phyloP scores from a whole-genome alignment of 1,139 yeast species.

The Scheffersomyces lignicola region DNA sequence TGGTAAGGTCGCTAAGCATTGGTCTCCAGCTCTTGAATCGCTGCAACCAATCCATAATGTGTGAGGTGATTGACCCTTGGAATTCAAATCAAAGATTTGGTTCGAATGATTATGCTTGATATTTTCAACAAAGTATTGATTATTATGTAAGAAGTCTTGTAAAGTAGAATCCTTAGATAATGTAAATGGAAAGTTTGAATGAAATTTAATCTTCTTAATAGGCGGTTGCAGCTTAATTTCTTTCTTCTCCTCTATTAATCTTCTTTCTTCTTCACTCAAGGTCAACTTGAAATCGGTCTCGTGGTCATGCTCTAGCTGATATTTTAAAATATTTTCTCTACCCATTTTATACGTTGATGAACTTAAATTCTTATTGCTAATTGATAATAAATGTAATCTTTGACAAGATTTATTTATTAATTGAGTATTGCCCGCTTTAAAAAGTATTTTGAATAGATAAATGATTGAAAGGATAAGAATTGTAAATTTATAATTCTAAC shows the following conservation, averaged over 20 bases:
- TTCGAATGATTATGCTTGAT: conserved; percentile 61
- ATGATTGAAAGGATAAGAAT: too few relatives aligned
- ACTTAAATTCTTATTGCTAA: too few relatives aligned
- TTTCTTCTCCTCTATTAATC: conserved; percentile 5
- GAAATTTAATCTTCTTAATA: conserved; percentile 10
- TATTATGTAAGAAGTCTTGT: conserved; percentile 66
- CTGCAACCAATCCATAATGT: conserved; percentile 96
- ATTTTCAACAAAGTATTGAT: conserved; percentile 64
- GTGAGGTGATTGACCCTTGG: conserved; percentile 87
- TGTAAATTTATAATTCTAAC: too few relatives aligned
- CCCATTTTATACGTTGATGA: conserved; percentile 29
- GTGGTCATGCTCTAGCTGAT: conserved; percentile 43
- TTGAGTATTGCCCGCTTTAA: too few relatives aligned
- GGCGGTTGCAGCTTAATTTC: conserved; percentile 7
- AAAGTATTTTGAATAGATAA: too few relatives aligned
- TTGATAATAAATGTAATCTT: too few relatives aligned
- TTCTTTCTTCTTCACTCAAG: conserved; percentile 7
- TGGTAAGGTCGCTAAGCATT: conserved; percentile 76
- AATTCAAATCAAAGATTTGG: conserved; percentile 65
- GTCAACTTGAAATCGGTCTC: conserved; percentile 30
- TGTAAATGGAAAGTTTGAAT: conserved; percentile 50
- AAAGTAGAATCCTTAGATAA: conserved; percentile 57
- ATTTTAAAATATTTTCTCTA: conserved; percentile 44
- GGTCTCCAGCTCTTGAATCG: conserved; percentile 88
- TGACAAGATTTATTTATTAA: too few relatives aligned